Evolutionary conservation across 179 eudicot species (phyloP).

Genomic region (Gypsophila paniculata): DNA sequence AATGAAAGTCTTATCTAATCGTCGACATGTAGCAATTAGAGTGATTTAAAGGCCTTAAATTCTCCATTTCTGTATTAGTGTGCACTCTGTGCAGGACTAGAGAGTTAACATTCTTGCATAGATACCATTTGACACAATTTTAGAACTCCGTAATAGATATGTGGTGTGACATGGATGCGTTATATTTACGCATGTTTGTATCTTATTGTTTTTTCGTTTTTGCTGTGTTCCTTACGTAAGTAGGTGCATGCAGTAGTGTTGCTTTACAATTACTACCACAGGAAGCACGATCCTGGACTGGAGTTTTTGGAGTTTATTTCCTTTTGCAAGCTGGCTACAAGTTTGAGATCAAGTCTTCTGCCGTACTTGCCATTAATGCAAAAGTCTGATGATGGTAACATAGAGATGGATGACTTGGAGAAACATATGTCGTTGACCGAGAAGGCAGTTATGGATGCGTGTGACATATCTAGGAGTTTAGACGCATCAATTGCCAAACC

Average conservation of each 20-base stretch:
- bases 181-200: neutral
- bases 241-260: slow-evolving; percentile 89
- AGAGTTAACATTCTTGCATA: neutral
- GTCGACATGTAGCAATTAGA: too few relatives aligned
- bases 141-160: neutral
- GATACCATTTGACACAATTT: neutral
- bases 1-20: too few relatives aligned
- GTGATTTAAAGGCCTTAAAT: too few relatives aligned
- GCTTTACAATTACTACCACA: slow-evolving; percentile 85
- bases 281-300: slow-evolving; percentile 45
- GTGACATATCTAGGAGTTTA: slow-evolving; percentile 47
- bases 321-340: slow-evolving; percentile 69
- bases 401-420: slow-evolving; percentile 38
- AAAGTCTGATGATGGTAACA: slow-evolving; percentile 26
- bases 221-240: slow-evolving; percentile 19
- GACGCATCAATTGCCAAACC: slow-evolving; percentile 46
- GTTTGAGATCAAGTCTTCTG: slow-evolving; percentile 47
- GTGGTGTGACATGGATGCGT: neutral
- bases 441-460: slow-evolving; percentile 68
- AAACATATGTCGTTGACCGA: slow-evolving; percentile 60
- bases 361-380: slow-evolving; percentile 45
- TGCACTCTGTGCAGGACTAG: too few relatives aligned
- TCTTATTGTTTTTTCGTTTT: slow-evolving; percentile 19
- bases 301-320: slow-evolving; percentile 54
- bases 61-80: too few relatives aligned